Percentiles rank a stretch among this genome's conserved stretches.
Evolutionary conservation across 2,329 filamentous ascomycete species (phyloP).

Genomic region (Pezicula neosporulosa): DNA sequence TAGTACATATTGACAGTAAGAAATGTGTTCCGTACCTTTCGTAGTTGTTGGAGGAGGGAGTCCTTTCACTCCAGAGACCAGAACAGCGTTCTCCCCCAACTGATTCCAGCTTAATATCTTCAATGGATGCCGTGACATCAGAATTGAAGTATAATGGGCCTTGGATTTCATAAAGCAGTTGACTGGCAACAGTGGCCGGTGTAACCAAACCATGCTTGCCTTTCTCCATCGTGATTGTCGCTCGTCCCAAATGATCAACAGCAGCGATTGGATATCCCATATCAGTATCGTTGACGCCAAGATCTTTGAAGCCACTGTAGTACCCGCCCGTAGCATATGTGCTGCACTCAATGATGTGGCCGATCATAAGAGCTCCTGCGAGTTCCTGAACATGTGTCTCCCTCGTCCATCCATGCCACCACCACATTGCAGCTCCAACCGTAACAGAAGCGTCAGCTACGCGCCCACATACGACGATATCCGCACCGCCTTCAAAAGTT

Average conservation of each 20-base stretch:
- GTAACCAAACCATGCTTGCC: conserved; percentile 35
- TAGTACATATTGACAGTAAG: too few relatives aligned
- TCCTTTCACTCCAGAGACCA: conserved; percentile 39
- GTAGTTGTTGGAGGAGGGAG: conserved; percentile 33
- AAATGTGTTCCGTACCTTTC: conserved; percentile 14
- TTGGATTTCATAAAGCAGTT: conserved; percentile 51
- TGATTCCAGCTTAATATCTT: conserved; percentile 46
- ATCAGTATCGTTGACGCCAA: conserved; percentile 30
- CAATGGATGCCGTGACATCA: conserved; percentile 51
- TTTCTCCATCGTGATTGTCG: conserved; percentile 40
- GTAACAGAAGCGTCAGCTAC: conserved; percentile 37
- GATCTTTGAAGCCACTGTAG: conserved; percentile 22
- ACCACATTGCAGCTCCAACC: conserved; percentile 37
- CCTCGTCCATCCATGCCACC: conserved; percentile 35
- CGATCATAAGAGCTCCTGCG: conserved; percentile 29
- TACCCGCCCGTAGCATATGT: conserved; percentile 14
- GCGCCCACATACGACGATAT: conserved; percentile 39
- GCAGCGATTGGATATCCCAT: conserved; percentile 42
- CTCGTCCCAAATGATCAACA: conserved; percentile 34
- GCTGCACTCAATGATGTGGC: conserved; percentile 23
- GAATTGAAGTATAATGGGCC: conserved; percentile 54
- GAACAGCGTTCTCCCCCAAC: conserved; percentile 43
- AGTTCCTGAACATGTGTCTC: conserved; percentile 30
- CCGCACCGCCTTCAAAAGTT: conserved; percentile 34
- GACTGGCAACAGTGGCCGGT: conserved; percentile 46